These are phyloP conservation scores for Lepiota venenata DNA, from an alignment of 768 basidiomycete genomes.

Conservation along the genomic window DNA sequence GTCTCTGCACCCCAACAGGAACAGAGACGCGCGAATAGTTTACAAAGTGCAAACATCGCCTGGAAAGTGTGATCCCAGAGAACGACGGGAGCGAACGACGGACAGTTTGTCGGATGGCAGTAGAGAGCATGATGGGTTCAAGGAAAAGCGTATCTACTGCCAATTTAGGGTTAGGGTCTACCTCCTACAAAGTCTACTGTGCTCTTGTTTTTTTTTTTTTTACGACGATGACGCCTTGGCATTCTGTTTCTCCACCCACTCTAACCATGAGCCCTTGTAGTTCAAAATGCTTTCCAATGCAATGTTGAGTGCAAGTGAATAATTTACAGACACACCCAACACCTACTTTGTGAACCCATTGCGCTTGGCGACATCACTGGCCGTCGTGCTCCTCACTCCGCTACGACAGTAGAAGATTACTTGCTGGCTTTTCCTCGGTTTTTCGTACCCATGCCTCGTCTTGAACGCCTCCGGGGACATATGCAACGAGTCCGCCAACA, in stretches of 20 bases:
- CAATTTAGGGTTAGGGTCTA: conserved; percentile 27
- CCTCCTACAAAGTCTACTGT: not conserved
- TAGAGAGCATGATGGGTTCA: conserved; percentile 21
- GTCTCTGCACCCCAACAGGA: conserved; percentile 4
- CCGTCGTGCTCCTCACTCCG: conserved; percentile 78
- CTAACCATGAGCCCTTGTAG: conserved; percentile 86
- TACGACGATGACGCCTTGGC: conserved; percentile 21
- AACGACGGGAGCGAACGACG: conserved; percentile 18
- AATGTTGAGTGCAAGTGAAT: not conserved
- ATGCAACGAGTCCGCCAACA: conserved; percentile 65
- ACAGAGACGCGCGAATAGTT: not conserved
- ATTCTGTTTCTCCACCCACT: conserved; percentile 66
- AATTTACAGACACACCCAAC: not conserved
- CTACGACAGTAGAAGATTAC: conserved; percentile 90
- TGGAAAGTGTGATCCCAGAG: not conserved
- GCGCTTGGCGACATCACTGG: conserved; percentile 76
- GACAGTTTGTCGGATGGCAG: conserved; percentile 21
- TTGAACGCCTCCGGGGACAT: conserved; percentile 54
- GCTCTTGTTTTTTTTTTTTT: too few relatives aligned
- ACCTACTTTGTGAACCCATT: conserved; percentile 81
- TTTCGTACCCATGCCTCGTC: conserved; percentile 67
- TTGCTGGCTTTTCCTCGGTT: conserved; percentile 67
- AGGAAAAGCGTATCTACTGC: conserved; percentile 10
- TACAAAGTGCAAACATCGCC: not conserved
- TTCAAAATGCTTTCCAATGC: conserved; percentile 51